A percentile compares a stretch with the other conserved stretches of the same genome.
These are phyloP conservation scores for Candida taoyuanica DNA, from an alignment of 805 yeast genomes.

Conservation along the genomic window DNA sequence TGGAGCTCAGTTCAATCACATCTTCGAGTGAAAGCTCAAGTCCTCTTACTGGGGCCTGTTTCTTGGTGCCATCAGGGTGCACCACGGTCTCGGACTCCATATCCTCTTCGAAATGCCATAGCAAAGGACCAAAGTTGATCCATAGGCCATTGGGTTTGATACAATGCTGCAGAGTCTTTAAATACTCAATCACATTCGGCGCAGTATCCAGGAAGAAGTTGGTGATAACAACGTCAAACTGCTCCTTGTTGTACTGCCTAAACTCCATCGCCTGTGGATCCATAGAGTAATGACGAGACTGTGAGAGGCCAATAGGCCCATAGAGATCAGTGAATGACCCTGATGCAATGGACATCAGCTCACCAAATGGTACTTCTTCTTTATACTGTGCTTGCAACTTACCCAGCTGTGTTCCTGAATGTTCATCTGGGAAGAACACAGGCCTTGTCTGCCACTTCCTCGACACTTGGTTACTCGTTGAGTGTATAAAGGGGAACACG, in stretches of 20 bases:
- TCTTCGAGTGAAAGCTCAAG: constrained; percentile 58
- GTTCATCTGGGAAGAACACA: constrained; percentile 48
- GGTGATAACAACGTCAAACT: constrained; percentile 46
- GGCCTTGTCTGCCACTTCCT: constrained; percentile 47
- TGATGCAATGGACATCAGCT: constrained; percentile 64
- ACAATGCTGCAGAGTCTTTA: constrained; percentile 43
- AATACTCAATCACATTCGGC: constrained; percentile 51
- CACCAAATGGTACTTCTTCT: constrained; percentile 37
- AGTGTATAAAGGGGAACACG: constrained; percentile 53
- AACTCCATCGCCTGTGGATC: constrained; percentile 39
- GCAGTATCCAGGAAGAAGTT: constrained; percentile 66
- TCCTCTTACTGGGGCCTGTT: constrained; percentile 41
- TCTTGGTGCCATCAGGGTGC: constrained; percentile 20
- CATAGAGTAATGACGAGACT: constrained; percentile 15
- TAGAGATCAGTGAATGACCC: constrained; percentile 70
- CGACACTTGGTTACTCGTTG: constrained; percentile 40
- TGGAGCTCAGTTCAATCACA: constrained; percentile 43
- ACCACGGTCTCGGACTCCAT: constrained; percentile 26
- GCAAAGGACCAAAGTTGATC: constrained; percentile 64
- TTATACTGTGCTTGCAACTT: constrained; percentile 33
- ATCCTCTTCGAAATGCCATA: constrained; percentile 68
- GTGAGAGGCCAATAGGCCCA: constrained; percentile 38
- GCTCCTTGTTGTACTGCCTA: constrained; percentile 33
- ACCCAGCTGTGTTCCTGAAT: constrained; percentile 36
- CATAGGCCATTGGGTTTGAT: constrained; percentile 45